A percentile compares a stretch with the other conserved stretches of the same genome.
Evolutionary conservation across 768 basidiomycete species (phyloP).

Genomic region (Pholiota microspora): DNA sequence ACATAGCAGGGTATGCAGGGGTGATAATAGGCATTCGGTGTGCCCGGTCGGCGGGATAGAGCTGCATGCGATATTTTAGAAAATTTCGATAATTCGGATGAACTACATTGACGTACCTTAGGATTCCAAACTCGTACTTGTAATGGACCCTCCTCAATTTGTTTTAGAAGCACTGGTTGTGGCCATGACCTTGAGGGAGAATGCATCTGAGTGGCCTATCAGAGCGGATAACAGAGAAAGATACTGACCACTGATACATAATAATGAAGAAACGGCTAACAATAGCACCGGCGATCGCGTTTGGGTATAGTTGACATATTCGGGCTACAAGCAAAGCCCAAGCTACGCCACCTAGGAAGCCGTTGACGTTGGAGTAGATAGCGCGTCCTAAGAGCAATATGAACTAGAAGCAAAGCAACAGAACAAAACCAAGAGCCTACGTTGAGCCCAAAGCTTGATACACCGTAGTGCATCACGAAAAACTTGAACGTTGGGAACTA

Average conservation of each 20-base stretch:
- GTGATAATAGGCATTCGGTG: constrained; percentile 99
- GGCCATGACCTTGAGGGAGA: constrained; percentile 86
- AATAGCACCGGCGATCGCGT: constrained; percentile 89
- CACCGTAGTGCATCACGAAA: constrained; percentile 94
- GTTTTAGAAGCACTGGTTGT: constrained; percentile 94
- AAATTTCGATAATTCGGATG: background rate
- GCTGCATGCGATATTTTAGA: constrained; percentile 36
- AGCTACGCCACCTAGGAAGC: constrained; percentile 96
- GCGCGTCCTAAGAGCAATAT: constrained; percentile 64
- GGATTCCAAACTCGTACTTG: constrained; percentile 99
- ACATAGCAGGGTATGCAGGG: constrained; percentile 98
- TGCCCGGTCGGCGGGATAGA: constrained; percentile 89
- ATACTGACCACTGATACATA: constrained; percentile 89
- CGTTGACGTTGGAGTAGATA: constrained; percentile 97
- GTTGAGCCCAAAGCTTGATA: constrained; percentile 97
- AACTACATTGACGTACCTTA: constrained; percentile 48
- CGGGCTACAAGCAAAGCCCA: constrained; percentile 99
- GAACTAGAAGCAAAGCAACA: background rate
- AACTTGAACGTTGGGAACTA: constrained; percentile 92
- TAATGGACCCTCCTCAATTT: constrained; percentile 92
- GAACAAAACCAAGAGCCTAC: constrained; percentile 43
- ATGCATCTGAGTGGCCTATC: constrained; percentile 5
- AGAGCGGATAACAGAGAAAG: background rate
- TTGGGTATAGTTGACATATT: constrained; percentile 98
- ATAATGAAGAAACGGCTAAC: constrained; percentile 98